phyloP scores from a whole-genome alignment of 1,139 yeast genomes.

The Candida sp. region DNA sequence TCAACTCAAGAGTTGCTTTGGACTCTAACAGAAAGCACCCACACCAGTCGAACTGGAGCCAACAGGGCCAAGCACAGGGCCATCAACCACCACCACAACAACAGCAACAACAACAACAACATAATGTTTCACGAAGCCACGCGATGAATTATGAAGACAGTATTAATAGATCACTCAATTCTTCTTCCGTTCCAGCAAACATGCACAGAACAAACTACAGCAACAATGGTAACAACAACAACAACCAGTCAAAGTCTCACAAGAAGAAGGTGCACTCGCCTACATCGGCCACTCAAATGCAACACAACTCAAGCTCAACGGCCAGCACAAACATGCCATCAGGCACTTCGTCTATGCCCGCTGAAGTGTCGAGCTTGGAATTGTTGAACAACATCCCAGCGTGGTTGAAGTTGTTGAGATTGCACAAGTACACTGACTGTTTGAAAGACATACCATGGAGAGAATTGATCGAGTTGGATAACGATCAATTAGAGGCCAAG shows the following conservation, averaged over 20 bases:
- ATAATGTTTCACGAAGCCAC: slow-evolving; percentile 2
- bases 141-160: slow-evolving; percentile 35
- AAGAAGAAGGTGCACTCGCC: slow-evolving; percentile 13
- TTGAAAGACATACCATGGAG: slow-evolving; percentile 80
- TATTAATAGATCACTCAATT: slow-evolving; percentile 38
- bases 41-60: slow-evolving; percentile 13
- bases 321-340: slow-evolving; percentile 15
- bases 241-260: slow-evolving; percentile 6
- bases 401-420: slow-evolving; percentile 87
- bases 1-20: slow-evolving; percentile 61
- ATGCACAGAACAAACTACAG: slow-evolving; percentile 7
- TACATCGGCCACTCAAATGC: slow-evolving; percentile 11
- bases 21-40: slow-evolving; percentile 54
- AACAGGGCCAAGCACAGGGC: slow-evolving; percentile 6
- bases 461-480: slow-evolving; percentile 73
- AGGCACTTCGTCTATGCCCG: slow-evolving; percentile 53
- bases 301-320: slow-evolving; percentile 11
- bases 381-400: slow-evolving; percentile 82
- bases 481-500: slow-evolving; percentile 67
- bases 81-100: too few relatives aligned
- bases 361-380: slow-evolving; percentile 66
- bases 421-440: slow-evolving; percentile 93
- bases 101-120: too few relatives aligned
- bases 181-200: slow-evolving; percentile 39
- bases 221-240: slow-evolving; percentile 12